Conservation (phyloP, 73 alveolate species). For the Paramecium biaurelia region DNA sequence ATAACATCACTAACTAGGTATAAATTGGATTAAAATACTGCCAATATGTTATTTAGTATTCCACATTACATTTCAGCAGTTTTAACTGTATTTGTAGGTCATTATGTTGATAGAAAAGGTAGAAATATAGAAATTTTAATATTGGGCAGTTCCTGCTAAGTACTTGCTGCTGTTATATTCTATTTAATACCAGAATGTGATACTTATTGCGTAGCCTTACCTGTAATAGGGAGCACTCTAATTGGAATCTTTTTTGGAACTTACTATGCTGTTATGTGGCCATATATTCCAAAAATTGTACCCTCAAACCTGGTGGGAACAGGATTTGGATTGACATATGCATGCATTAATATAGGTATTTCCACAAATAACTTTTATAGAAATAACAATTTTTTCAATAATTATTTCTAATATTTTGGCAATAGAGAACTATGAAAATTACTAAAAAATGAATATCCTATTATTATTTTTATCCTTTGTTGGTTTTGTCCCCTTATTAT, state of each 20-base stretch:
- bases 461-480: background rate
- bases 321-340: slow-evolving; percentile 83
- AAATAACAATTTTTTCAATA: background rate
- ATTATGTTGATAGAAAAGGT: background rate
- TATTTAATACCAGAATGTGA: slow-evolving; percentile 28
- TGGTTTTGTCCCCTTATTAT: background rate
- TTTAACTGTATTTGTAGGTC: background rate
- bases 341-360: slow-evolving; percentile 69
- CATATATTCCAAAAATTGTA: slow-evolving; percentile 76
- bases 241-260: slow-evolving; percentile 79
- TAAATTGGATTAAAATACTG: slow-evolving; percentile 1
- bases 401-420: background rate
- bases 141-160: background rate
- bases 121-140: slow-evolving; percentile 54
- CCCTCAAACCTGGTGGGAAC: slow-evolving; percentile 81
- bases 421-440: background rate
- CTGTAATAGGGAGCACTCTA: slow-evolving; percentile 63
- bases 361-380: background rate
- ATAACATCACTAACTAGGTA: slow-evolving; percentile 53
- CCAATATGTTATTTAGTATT: slow-evolving; percentile 70
- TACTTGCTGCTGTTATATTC: background rate
- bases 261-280: slow-evolving; percentile 86
- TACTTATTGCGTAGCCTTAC: slow-evolving; percentile 49
- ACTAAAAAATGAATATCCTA: background rate
- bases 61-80: background rate